Evolutionary conservation across 306 rosid genomes (phyloP).

Genomic region (Psophocarpus tetragonolobus): DNA sequence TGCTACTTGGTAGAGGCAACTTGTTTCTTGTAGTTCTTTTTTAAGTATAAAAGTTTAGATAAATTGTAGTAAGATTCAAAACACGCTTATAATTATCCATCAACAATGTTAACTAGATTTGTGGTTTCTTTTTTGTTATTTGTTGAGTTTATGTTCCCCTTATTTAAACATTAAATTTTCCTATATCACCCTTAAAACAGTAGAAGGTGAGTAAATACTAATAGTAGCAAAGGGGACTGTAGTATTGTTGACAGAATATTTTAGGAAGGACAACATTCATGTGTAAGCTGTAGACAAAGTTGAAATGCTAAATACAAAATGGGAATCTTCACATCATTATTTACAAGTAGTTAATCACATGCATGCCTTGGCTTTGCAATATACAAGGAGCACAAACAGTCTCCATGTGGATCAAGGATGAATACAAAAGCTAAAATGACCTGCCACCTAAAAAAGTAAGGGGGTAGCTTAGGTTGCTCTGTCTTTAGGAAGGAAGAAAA

Average conservation of each 20-base stretch:
- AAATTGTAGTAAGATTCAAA: too few relatives aligned
- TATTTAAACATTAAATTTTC: background rate
- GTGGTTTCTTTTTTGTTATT: too few relatives aligned
- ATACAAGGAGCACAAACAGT: conserved; percentile 38
- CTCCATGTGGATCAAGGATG: conserved; percentile 40
- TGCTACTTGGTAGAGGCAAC: background rate
- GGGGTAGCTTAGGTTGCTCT: conserved; percentile 31
- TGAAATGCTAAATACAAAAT: conserved; percentile 23
- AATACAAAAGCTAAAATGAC: conserved; percentile 36
- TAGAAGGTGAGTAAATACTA: background rate
- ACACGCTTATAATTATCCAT: too few relatives aligned
- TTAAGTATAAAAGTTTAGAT: too few relatives aligned
- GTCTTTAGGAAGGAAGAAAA: conserved; percentile 27
- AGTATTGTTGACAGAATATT: background rate
- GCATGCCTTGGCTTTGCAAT: background rate
- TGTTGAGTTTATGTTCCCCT: background rate
- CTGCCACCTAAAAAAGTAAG: conserved; percentile 39
- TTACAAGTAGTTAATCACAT: conserved; percentile 35
- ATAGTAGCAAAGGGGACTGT: background rate
- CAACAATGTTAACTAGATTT: too few relatives aligned
- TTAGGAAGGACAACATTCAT: background rate
- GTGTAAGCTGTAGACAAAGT: conserved; percentile 10
- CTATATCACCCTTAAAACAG: background rate
- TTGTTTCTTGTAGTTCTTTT: background rate
- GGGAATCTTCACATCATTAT: background rate